Conservation (phyloP, 2,329 filamentous ascomycete genomes). For the Paracoccidioides lutzii region DNA sequence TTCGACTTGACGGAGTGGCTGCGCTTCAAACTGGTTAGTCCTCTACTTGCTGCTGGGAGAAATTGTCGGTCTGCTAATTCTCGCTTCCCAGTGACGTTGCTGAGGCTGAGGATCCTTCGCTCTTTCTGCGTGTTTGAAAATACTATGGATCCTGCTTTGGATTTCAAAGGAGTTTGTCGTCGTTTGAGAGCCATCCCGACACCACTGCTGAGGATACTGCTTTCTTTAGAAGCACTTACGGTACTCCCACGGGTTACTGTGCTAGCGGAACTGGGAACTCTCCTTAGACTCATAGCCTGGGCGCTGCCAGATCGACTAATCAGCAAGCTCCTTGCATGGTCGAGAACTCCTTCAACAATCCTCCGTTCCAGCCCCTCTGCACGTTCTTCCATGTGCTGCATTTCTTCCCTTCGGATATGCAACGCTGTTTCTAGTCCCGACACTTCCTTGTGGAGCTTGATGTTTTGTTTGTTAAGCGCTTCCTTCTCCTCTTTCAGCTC, state of each 20-base stretch:
- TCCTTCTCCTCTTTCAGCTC: conserved; percentile 43
- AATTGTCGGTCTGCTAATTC: conserved; percentile 22
- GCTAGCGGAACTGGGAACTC: conserved; percentile 35
- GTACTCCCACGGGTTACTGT: conserved; percentile 27
- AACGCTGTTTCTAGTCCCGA: conserved; percentile 85
- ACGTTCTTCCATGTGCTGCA: conserved; percentile 77
- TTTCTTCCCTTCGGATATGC: conserved; percentile 75
- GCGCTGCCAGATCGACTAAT: conserved; percentile 55
- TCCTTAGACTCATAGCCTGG: conserved; percentile 39
- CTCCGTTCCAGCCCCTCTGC: conserved; percentile 82
- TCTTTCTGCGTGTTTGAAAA: conserved; percentile 40
- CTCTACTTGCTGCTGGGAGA: conserved; percentile 21
- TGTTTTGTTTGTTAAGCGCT: conserved; percentile 62
- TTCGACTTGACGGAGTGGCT: conserved; percentile 65
- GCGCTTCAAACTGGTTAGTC: conserved; percentile 51
- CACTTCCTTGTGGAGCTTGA: conserved; percentile 68
- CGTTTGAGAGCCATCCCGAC: conserved; percentile 39
- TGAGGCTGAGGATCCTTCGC: conserved; percentile 77
- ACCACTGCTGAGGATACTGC: conserved; percentile 28
- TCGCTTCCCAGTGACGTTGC: conserved; percentile 70
- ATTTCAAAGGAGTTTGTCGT: conserved; percentile 35
- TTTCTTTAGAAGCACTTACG: conserved; percentile 23
- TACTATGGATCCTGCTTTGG: conserved; percentile 31
- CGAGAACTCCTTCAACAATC: conserved; percentile 89
- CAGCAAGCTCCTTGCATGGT: conserved; percentile 75